Percentiles rank a stretch among this genome's conserved stretches.
phyloP scores from a whole-genome alignment of 352 stramenopile species.

The Discostella stelligera region DNA sequence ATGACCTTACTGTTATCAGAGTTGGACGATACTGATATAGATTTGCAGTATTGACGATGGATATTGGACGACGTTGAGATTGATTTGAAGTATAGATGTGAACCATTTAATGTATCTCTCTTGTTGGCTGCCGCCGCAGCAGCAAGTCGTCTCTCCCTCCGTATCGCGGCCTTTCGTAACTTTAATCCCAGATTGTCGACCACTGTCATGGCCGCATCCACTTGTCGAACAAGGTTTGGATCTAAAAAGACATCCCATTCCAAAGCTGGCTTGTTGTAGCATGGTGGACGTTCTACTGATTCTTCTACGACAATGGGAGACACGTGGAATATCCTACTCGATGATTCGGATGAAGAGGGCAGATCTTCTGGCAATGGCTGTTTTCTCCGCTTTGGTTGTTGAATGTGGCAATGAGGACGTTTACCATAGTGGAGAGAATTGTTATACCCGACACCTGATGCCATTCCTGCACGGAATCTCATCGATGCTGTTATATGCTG shows the following conservation, averaged over 20 bases:
- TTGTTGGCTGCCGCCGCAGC: not conserved
- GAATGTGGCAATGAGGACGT: not conserved
- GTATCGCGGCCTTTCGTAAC: slow-evolving; percentile 13
- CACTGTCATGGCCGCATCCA: slow-evolving; percentile 20
- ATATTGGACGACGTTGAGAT: not conserved
- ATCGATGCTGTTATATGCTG: not conserved
- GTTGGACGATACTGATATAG: not conserved
- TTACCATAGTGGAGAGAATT: not conserved
- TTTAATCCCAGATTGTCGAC: slow-evolving; percentile 18
- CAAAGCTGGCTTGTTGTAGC: slow-evolving; percentile 36
- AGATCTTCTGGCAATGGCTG: not conserved
- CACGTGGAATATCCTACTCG: not conserved
- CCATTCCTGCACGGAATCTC: too few species aligned
- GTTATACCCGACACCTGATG: not conserved
- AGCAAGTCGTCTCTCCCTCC: slow-evolving; percentile 1
- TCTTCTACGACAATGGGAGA: not conserved
- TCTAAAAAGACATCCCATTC: slow-evolving; percentile 60
- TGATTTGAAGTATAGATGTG: not conserved
- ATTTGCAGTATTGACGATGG: not conserved
- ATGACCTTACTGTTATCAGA: not conserved
- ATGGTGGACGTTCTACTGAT: not conserved
- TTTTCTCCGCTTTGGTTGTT: not conserved
- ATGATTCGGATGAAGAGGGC: not conserved
- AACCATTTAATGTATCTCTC: not conserved
- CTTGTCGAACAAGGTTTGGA: slow-evolving; percentile 25